These are phyloP conservation scores for Crithidia sp. DNA, from an alignment of 208 protist species.

Conservation along the genomic window DNA sequence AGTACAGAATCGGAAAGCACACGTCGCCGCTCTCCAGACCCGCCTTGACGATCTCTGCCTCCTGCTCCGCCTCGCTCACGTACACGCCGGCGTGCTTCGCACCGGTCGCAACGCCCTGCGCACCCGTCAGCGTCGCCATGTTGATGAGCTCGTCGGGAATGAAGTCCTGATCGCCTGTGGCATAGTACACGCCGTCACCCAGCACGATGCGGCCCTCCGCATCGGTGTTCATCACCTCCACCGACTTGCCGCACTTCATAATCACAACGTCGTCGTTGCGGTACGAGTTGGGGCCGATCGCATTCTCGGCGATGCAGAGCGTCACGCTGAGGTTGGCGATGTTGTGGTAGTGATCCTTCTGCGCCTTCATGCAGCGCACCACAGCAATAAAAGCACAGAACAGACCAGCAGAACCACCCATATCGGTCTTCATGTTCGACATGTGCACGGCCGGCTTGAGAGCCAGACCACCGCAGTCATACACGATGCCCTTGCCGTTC, in stretches of 20 bases:
- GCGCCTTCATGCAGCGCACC: constrained; percentile 50
- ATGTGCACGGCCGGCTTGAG: constrained; percentile 81
- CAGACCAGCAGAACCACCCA: constrained; percentile 84
- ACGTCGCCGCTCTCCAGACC: constrained; percentile 70
- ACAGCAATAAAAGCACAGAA: constrained; percentile 81
- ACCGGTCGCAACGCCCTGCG: constrained; percentile 87
- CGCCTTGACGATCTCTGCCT: constrained; percentile 55
- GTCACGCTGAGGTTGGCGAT: constrained; percentile 67
- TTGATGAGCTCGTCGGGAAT: constrained; percentile 80
- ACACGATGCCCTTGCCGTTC: constrained; percentile 90
- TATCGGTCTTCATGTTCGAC: constrained; percentile 91
- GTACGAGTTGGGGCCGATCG: constrained; percentile 68
- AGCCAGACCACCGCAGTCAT: constrained; percentile 88
- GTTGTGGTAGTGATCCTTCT: constrained; percentile 36
- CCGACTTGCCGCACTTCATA: constrained; percentile 87
- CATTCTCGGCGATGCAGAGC: constrained; percentile 89
- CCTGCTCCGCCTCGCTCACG: constrained; percentile 63
- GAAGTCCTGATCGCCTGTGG: constrained; percentile 67
- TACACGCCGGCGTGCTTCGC: constrained; percentile 78
- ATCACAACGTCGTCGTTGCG: constrained; percentile 87
- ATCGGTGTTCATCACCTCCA: constrained; percentile 92
- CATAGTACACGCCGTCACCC: constrained; percentile 87
- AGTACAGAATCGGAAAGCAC: constrained; percentile 87
- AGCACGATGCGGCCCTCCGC: constrained; percentile 91
- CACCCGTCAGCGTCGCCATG: constrained; percentile 93